phyloP scores from a whole-genome alignment of 2,329 filamentous ascomycete species.

The Emericellopsis cladophorae region DNA sequence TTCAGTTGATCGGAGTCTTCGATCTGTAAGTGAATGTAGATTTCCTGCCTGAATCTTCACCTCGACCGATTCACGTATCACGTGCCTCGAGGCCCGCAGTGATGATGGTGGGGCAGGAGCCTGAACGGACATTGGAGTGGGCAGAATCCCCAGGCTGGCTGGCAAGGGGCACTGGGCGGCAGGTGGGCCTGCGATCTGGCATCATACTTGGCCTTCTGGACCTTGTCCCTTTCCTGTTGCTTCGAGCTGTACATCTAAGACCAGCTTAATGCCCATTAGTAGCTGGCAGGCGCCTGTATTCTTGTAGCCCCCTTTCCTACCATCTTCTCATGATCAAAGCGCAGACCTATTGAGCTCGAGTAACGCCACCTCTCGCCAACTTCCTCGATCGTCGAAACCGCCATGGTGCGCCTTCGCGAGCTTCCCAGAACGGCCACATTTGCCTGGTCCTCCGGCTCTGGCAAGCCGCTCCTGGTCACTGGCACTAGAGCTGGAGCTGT shows the following conservation, averaged over 20 bases:
- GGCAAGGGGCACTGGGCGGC: constrained; percentile 13
- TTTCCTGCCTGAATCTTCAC: neutral
- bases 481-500: constrained; percentile 92
- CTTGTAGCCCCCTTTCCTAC: neutral
- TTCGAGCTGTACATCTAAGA: constrained; percentile 8
- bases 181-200: constrained; percentile 29
- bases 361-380: neutral
- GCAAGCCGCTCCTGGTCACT: constrained; percentile 74
- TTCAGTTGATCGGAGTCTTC: neutral
- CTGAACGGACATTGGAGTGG: neutral
- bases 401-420: constrained; percentile 92
- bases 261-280: constrained; percentile 11
- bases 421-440: constrained; percentile 95
- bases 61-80: neutral
- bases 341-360: neutral
- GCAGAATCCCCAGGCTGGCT: neutral
- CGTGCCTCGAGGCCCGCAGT: neutral
- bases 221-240: neutral
- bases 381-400: constrained; percentile 15
- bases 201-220: constrained; percentile 19
- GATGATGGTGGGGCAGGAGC: neutral
- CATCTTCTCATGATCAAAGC: neutral
- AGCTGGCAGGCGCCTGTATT: no score
- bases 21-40: neutral
- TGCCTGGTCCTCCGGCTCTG: constrained; percentile 80